These are phyloP conservation scores for Psilocybe cyanescens DNA, from an alignment of 768 basidiomycete genomes.

Conservation along the genomic window DNA sequence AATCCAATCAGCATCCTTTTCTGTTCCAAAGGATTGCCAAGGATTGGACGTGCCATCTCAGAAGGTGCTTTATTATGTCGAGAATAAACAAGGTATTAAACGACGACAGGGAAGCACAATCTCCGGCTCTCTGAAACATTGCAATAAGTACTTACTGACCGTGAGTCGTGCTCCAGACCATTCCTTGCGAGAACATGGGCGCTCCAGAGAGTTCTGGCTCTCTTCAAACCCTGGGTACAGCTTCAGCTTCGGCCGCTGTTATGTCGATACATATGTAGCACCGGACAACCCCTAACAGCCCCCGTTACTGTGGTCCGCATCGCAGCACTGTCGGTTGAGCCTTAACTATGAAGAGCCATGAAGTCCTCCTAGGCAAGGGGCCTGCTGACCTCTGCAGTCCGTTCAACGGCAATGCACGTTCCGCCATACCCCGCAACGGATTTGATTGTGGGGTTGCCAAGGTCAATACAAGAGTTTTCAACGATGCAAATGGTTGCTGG, in stretches of 20 bases:
- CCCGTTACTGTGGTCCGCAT: background rate
- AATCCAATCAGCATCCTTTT: too few relatives aligned
- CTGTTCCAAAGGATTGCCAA: too few relatives aligned
- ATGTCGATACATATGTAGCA: too few relatives aligned
- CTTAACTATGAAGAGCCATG: background rate
- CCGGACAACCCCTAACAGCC: background rate
- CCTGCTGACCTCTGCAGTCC: background rate
- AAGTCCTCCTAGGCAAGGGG: background rate
- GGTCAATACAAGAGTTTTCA: background rate
- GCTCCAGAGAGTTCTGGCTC: background rate
- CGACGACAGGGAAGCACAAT: too few relatives aligned
- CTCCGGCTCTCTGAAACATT: too few relatives aligned
- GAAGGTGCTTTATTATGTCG: too few relatives aligned
- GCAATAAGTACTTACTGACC: too few relatives aligned
- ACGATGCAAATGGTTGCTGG: background rate
- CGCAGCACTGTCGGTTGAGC: background rate
- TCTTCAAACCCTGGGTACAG: background rate
- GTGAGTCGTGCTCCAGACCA: too few relatives aligned
- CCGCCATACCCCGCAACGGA: background rate
- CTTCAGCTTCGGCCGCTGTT: background rate
- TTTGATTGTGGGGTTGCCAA: slow-evolving; percentile 4
- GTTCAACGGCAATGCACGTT: background rate
- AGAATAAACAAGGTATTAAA: too few relatives aligned
- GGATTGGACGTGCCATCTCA: too few relatives aligned
- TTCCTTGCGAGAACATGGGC: background rate